Evolutionary conservation across 2,329 filamentous ascomycete genomes (phyloP).

Genomic region (Pseudomassariella vexata): DNA sequence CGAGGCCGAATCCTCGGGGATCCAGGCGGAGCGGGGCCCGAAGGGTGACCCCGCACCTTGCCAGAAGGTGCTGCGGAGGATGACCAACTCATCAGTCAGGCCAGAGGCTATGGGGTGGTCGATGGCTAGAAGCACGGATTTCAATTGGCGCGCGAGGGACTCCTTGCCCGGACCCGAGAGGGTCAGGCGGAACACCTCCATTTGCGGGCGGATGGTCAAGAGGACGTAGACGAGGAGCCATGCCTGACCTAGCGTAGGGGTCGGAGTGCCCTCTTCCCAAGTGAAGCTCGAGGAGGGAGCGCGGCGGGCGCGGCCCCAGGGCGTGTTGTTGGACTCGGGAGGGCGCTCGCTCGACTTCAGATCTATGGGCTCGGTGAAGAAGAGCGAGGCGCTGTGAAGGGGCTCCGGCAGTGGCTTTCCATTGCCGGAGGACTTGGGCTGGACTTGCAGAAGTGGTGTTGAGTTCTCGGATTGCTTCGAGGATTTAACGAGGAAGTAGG

Average conservation of each 20-base stretch:
- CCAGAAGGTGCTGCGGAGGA: conserved; percentile 58
- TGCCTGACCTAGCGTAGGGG: conserved; percentile 42
- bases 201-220: conserved; percentile 42
- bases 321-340: conserved; percentile 45
- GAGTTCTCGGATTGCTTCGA: conserved; percentile 17
- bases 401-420: conserved; percentile 22
- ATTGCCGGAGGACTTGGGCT: conserved; percentile 20
- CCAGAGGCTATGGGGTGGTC: conserved; percentile 36
- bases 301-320: conserved; percentile 51
- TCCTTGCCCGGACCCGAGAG: conserved; percentile 32
- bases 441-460: conserved; percentile 29
- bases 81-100: conserved; percentile 26
- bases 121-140: conserved; percentile 41
- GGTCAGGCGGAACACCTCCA: conserved; percentile 42
- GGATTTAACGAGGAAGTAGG: conserved; percentile 35
- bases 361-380: conserved; percentile 39
- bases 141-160: conserved; percentile 30
- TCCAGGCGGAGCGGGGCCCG: conserved; percentile 58
- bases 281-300: conserved; percentile 39
- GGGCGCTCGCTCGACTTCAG: conserved; percentile 45
- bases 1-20: conserved; percentile 36
- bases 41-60: conserved; percentile 64
- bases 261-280: conserved; percentile 34
- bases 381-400: conserved; percentile 29
- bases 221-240: conserved; percentile 49